Evolutionary conservation across 495 filamentous ascomycete species (phyloP).

Genomic region (Gamarada debralockiae): DNA sequence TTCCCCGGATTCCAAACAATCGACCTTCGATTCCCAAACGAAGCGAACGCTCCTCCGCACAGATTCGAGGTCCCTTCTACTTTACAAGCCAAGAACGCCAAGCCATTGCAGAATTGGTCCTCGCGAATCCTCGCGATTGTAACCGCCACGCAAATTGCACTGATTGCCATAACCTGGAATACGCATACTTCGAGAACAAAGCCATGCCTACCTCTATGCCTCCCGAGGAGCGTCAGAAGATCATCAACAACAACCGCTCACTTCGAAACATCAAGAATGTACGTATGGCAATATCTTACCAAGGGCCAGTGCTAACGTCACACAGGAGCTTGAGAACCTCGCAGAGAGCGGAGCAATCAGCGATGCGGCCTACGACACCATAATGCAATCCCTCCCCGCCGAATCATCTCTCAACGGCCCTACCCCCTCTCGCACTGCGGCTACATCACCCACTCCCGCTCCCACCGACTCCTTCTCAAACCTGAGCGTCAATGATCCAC

Average conservation of each 20-base stretch:
- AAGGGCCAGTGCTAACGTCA: constrained; percentile 12
- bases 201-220: constrained; percentile 19
- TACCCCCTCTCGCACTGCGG: constrained; percentile 31
- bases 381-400: constrained; percentile 68
- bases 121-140: not conserved
- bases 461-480: constrained; percentile 28
- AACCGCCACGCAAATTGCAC: constrained; percentile 11
- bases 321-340: constrained; percentile 88
- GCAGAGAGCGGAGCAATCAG: constrained; percentile 73
- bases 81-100: constrained; percentile 13
- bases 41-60: not conserved
- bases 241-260: constrained; percentile 64
- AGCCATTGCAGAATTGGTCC: constrained; percentile 8
- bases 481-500: constrained; percentile 38
- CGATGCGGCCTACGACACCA: constrained; percentile 62
- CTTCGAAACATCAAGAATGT: constrained; percentile 83
- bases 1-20: not conserved
- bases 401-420: constrained; percentile 51
- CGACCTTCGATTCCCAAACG: not conserved
- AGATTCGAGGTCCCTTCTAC: constrained; percentile 5
- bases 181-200: constrained; percentile 11
- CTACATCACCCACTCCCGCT: constrained; percentile 34
- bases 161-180: constrained; percentile 12
- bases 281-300: constrained; percentile 25
- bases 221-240: constrained; percentile 22